Evolutionary conservation across 2,329 filamentous ascomycete species (phyloP), one percentile per base, ranked within the genome.

Genomic region (Verticillium tricorpus): DNA sequence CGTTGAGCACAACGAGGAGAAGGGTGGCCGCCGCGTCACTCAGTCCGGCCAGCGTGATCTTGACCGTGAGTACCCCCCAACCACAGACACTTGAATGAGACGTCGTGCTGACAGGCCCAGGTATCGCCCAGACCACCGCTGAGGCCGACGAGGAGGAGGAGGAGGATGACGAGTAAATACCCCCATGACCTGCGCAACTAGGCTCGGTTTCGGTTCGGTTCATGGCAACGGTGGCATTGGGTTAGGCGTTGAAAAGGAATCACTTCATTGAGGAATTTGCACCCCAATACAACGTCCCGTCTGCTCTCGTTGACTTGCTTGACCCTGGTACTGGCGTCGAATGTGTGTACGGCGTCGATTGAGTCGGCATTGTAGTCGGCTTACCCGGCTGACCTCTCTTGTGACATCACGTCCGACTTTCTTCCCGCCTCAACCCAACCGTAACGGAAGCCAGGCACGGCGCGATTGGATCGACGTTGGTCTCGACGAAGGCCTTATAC

Each of bases 41-140:
- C 93, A 98, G 87, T 88, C 89, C 76, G 95, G 95, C 78, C 93
- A 97, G 89, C 92, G 95, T 86, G 95, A 99, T 90, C 87, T 99
- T 87, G 95, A 98, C 86, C 94, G 87, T 83, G 77, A 65, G 80
- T 77, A 57, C 55, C 35, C 15, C 28, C 4, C 6, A 6, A 35
- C 14, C 28, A 5, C 28, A 28, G 34, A 35, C 34, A 35, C 34
- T 8, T 2, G 14, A 35, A 1, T 11, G 14, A 35, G 34, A 35
- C 34, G 12, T 40, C 15, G 14, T 50, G 19, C 45, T 50, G n/a
- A 50, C 19, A 22, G 45, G 3, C n/a, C 8, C 60, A 83, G 81
- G 86, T 80, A 93, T 94, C 73, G 91, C 91, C 76, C 89, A 91
- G 84, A 93, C 90, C 76, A 91, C 87, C 62, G 84, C 87, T 71